Evolutionary conservation across 805 yeast species (phyloP), one percentile per base, ranked within the genome.

Genomic region (Kodamaea nitidulidarum): DNA sequence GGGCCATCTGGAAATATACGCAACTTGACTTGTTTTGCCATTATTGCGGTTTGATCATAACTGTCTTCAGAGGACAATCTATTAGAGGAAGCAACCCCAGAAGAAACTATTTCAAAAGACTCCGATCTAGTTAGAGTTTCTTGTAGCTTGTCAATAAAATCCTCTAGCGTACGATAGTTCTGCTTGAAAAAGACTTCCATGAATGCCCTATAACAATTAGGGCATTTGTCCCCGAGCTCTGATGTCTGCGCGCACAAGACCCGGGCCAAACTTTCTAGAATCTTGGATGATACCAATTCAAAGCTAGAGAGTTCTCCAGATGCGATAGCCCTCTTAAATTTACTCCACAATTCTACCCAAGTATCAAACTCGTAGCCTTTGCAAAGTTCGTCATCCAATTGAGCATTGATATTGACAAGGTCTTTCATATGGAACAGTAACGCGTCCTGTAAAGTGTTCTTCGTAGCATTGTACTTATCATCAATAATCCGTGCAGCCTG

Each of bases 81-180:
- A 6, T 6, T 40, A 8, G 36, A 7, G 4, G 31, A 14, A 9
- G 27, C 40, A 6, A 32, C 50, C 46, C 74, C 85, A 51, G 77
- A 61, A 0, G 76, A 67, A 1, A 73, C 56, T 12, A 88, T 76
- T 29, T 79, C 83, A 55, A 88, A 85, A 0, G 81, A 66, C 55
- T 88, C 96, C 0, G 79, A 69, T 49, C 95, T 71, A 1, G 86
- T 78, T 15, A 88, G 59, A 0, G 86, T 78, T 40, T 84, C 88
- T 44, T 87, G 93, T 12, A 88, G 61, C 44, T 80, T 77, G 4
- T 61, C 59, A 1, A 86, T 72, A 15, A 86, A 60, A 3, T 65
- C 51, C 4, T 61, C 62, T 0, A 75, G 65, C 4, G 66, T 44
- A 21, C 18, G 11, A 11, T 52, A 55, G 2, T 50, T 58, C 2